Percentiles rank a stretch among this genome's conserved stretches.
Conservation (phyloP, 306 rosid species). For the Dalbergia oliveri region DNA sequence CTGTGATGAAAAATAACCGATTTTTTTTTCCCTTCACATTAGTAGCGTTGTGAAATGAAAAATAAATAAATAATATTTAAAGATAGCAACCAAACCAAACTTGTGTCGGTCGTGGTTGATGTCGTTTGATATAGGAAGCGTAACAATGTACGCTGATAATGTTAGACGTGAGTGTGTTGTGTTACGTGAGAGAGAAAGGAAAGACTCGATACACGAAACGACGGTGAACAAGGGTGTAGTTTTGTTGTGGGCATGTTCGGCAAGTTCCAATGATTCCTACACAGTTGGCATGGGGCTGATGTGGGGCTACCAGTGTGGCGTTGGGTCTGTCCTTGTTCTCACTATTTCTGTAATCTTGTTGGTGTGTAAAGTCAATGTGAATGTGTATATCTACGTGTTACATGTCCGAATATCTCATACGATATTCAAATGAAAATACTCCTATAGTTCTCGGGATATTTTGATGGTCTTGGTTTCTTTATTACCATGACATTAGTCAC, state of each 20-base stretch:
- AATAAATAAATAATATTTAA: not conserved
- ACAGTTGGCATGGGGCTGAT: constrained; percentile 39
- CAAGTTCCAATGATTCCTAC: constrained; percentile 22
- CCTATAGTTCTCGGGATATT: constrained; percentile 12
- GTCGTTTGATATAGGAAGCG: not conserved
- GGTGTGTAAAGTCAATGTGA: not conserved
- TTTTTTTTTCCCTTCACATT: not conserved
- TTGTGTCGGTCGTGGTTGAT: constrained; percentile 36
- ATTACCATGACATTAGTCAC: not conserved
- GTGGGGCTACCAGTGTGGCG: constrained; percentile 39
- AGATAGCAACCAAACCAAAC: not conserved
- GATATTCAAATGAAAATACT: not conserved
- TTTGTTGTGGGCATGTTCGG: constrained; percentile 3
- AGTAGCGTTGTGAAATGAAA: not conserved
- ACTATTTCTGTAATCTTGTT: not conserved
- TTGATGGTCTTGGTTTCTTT: not conserved
- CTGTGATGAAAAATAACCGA: not conserved
- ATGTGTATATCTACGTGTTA: not conserved
- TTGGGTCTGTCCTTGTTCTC: not conserved
- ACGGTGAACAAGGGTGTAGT: not conserved
- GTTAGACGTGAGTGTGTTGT: not conserved
- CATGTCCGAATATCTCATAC: not conserved
- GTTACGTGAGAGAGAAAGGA: not conserved
- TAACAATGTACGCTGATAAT: not conserved
- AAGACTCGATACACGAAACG: not conserved